Conservation (phyloP, 2,329 filamentous ascomycete genomes). For the Nannizzia gypsea region DNA sequence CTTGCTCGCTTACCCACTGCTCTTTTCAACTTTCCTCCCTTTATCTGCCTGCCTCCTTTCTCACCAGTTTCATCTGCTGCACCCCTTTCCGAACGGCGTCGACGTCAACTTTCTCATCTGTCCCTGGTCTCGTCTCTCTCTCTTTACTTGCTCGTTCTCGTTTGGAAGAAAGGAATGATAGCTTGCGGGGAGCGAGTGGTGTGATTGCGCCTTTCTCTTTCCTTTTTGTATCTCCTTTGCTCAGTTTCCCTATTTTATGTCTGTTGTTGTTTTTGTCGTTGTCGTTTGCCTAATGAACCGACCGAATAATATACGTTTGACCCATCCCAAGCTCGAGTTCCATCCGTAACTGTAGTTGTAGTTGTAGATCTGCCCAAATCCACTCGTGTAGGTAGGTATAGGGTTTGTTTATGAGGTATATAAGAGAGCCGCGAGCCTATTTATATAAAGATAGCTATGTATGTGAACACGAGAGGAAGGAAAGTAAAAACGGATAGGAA, state of each 20-base stretch:
- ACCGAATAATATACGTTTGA: too few species aligned
- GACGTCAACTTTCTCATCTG: too few species aligned
- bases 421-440: background rate
- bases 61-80: background rate
- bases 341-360: background rate
- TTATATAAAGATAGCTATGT: background rate
- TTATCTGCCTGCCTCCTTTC: slow-evolving; percentile 15
- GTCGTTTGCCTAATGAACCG: background rate
- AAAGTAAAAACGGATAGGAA: background rate
- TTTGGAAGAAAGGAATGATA: background rate
- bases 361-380: background rate
- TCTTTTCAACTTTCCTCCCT: background rate
- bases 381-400: background rate
- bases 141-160: background rate
- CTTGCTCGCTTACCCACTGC: background rate
- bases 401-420: background rate
- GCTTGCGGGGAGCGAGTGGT: background rate
- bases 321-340: background rate
- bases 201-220: background rate
- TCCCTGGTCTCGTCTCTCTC: background rate
- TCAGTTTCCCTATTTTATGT: background rate
- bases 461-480: background rate
- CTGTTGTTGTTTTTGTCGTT: background rate
- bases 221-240: background rate
- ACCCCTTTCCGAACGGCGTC: background rate